Evolutionary conservation across 805 yeast genomes (phyloP).

Genomic region (Trichomonascus vanleenenianus): DNA sequence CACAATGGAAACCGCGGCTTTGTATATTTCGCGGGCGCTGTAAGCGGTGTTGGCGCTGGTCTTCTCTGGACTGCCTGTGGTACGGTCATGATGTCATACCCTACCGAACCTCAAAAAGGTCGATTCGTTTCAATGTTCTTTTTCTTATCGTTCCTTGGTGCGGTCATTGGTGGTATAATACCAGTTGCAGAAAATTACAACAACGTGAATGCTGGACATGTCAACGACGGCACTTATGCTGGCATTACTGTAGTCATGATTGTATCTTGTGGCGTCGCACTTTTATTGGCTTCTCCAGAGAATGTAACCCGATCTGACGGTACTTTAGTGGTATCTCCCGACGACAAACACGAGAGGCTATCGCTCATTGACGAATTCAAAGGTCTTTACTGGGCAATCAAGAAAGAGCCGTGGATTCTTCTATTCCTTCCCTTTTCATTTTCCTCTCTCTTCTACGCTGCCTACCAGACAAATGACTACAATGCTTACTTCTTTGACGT

Average conservation of each 20-base stretch:
- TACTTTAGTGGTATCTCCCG: slow-evolving; percentile 35
- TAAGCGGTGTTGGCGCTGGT: slow-evolving; percentile 46
- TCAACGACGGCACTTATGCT: slow-evolving; percentile 42
- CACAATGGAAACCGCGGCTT: slow-evolving; percentile 41
- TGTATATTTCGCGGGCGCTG: slow-evolving; percentile 46
- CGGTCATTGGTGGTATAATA: slow-evolving; percentile 47
- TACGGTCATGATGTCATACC: slow-evolving; percentile 45
- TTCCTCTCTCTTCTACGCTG: slow-evolving; percentile 55
- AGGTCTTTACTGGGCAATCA: slow-evolving; percentile 33
- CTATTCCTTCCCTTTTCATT: slow-evolving; percentile 51
- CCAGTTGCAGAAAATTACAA: slow-evolving; percentile 47
- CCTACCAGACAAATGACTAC: slow-evolving; percentile 48
- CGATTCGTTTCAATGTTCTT: slow-evolving; percentile 46
- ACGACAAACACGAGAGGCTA: too few relatives aligned
- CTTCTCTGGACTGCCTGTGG: slow-evolving; percentile 52
- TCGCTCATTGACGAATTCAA: slow-evolving; percentile 28
- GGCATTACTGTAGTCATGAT: slow-evolving; percentile 46
- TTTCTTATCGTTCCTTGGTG: slow-evolving; percentile 52
- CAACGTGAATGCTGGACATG: slow-evolving; percentile 22
- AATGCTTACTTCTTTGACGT: slow-evolving; percentile 47
- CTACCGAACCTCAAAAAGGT: slow-evolving; percentile 44
- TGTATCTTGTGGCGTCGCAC: slow-evolving; percentile 39
- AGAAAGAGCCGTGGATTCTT: slow-evolving; percentile 36
- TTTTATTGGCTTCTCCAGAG: slow-evolving; percentile 38
- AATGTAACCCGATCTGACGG: slow-evolving; percentile 44